These are phyloP conservation scores for Fagopyrum homotropicum DNA, from an alignment of 148 eudicot species.

Conservation along the genomic window DNA sequence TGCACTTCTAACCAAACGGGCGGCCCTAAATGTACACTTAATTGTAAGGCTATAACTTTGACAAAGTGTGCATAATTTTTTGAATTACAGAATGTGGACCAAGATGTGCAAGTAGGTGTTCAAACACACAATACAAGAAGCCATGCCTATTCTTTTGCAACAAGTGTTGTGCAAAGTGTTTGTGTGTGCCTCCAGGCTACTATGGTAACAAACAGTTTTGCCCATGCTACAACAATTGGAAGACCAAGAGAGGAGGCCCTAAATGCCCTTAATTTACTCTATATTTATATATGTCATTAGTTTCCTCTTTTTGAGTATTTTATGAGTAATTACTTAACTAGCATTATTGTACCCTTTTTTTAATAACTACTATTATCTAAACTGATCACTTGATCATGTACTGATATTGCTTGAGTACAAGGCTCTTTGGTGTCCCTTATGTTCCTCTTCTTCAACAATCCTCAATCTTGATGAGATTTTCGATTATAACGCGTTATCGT, in stretches of 20 bases:
- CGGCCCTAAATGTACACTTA: not conserved
- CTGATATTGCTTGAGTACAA: not conserved
- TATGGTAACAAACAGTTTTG: conserved; percentile 12
- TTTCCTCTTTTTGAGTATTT: too few species aligned
- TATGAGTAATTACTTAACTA: not conserved
- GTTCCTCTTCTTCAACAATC: too few species aligned
- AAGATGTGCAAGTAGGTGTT: conserved; percentile 10
- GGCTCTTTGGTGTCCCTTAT: too few species aligned
- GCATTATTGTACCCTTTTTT: not conserved
- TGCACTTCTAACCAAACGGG: not conserved
- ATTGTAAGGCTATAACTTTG: too few species aligned
- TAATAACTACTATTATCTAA: not conserved
- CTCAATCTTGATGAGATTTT: too few species aligned
- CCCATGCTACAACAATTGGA: conserved; percentile 15
- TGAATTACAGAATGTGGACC: conserved; percentile 3
- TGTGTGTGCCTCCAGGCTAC: conserved; percentile 10
- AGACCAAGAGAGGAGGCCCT: conserved; percentile 16
- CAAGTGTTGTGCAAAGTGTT: conserved; percentile 12
- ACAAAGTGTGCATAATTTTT: not conserved
- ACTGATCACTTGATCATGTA: not conserved
- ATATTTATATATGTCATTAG: too few species aligned
- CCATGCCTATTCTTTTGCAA: conserved; percentile 13
- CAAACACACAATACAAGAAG: conserved; percentile 15
- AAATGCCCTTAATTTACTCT: conserved; percentile 11
- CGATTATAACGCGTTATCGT: too few species aligned